Evolutionary conservation across 768 basidiomycete genomes (phyloP).

Genomic region (Trametes coccinea): DNA sequence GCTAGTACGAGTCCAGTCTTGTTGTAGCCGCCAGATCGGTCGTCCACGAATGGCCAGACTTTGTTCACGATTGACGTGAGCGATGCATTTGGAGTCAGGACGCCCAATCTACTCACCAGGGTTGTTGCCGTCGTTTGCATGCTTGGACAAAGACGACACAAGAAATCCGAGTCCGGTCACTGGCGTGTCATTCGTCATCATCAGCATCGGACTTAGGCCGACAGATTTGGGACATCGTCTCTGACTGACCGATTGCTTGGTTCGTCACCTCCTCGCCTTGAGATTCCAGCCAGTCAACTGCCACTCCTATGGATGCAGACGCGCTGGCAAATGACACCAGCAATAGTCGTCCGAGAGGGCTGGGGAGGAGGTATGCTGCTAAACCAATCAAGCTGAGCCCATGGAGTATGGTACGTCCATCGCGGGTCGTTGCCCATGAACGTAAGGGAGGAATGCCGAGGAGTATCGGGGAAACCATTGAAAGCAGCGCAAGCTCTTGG

Average conservation of each 20-base stretch:
- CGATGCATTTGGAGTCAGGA: not conserved
- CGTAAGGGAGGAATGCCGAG: slow-evolving; percentile 50
- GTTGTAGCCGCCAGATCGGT: slow-evolving; percentile 68
- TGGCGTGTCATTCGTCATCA: slow-evolving; percentile 29
- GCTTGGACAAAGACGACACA: slow-evolving; percentile 68
- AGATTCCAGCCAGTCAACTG: slow-evolving; percentile 53
- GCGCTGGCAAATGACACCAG: slow-evolving; percentile 58
- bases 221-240: not conserved
- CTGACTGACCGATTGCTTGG: slow-evolving; percentile 48
- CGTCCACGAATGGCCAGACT: slow-evolving; percentile 82
- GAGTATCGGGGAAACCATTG: slow-evolving; percentile 67
- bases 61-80: not conserved
- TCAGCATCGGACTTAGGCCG: not conserved
- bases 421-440: slow-evolving; percentile 46
- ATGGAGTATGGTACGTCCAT: slow-evolving; percentile 52
- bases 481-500: slow-evolving; percentile 72
- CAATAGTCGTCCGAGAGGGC: slow-evolving; percentile 54
- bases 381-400: slow-evolving; percentile 52
- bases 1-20: slow-evolving; percentile 62
- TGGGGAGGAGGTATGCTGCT: slow-evolving; percentile 51
- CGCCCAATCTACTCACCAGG: slow-evolving; percentile 48
- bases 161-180: slow-evolving; percentile 69
- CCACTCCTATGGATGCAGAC: slow-evolving; percentile 48
- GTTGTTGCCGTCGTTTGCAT: slow-evolving; percentile 78
- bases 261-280: slow-evolving; percentile 39